phyloP scores from a whole-genome alignment of 2,329 filamentous ascomycete genomes.

The Knufia petricola region DNA sequence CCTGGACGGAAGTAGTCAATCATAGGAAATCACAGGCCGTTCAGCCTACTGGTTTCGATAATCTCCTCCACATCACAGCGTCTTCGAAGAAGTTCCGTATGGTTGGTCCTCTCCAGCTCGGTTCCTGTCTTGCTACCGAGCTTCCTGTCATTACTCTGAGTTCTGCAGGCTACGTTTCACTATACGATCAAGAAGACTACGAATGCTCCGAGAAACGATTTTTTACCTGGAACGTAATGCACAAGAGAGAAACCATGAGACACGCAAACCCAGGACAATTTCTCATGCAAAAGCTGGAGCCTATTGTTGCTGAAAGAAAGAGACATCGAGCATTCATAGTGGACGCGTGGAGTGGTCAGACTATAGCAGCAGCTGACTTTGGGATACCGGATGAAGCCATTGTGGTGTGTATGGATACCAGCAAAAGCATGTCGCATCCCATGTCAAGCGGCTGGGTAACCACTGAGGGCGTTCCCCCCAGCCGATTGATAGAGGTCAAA shows the following conservation, averaged over 20 bases:
- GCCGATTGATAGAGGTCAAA: slow-evolving; percentile 6
- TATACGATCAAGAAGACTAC: slow-evolving; percentile 7
- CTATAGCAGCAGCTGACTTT: background rate
- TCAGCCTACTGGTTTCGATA: slow-evolving; percentile 1
- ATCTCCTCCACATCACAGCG: slow-evolving; percentile 5
- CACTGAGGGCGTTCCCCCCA: background rate
- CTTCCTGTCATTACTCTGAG: slow-evolving; percentile 5
- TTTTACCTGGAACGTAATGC: slow-evolving; percentile 3
- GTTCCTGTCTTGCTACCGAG: slow-evolving; percentile 1
- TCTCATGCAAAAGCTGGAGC: slow-evolving; percentile 5
- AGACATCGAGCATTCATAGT: background rate
- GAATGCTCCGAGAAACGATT: slow-evolving; percentile 9
- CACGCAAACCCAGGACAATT: slow-evolving; percentile 5
- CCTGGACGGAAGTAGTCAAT: background rate
- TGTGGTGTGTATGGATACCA: slow-evolving; percentile 8
- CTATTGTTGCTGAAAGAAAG: slow-evolving; percentile 5
- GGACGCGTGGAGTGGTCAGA: slow-evolving; percentile 4
- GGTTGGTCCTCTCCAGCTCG: slow-evolving; percentile 4
- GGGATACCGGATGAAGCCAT: slow-evolving; percentile 3
- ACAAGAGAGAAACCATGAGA: slow-evolving; percentile 4
- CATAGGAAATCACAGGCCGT: slow-evolving; percentile 1
- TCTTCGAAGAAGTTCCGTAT: background rate
- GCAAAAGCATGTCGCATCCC: background rate
- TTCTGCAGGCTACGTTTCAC: slow-evolving; percentile 6
- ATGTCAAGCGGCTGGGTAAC: slow-evolving; percentile 1